These are phyloP conservation scores for Cercospora sp. DNA, from an alignment of 2,329 filamentous ascomycete genomes.

Conservation along the genomic window DNA sequence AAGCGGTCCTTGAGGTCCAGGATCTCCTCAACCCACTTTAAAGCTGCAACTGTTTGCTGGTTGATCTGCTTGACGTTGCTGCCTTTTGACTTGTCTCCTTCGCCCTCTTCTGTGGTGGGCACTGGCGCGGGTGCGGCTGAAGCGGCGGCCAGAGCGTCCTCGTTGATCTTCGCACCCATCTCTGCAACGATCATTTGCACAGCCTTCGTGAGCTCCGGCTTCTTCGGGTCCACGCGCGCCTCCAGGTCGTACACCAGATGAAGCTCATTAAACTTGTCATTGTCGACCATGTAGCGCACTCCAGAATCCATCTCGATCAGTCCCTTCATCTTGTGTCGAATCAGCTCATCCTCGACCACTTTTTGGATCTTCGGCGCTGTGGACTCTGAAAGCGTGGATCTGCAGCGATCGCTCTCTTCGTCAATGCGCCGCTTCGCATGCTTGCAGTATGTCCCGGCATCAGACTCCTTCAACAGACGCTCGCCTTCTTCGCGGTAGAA, in stretches of 20 bases:
- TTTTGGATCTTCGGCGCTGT: constrained; percentile 71
- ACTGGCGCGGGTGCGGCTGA: constrained; percentile 53
- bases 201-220: constrained; percentile 66
- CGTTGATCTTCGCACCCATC: constrained; percentile 81
- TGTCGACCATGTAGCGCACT: constrained; percentile 85
- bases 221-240: constrained; percentile 71
- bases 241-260: constrained; percentile 79
- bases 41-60: constrained; percentile 80
- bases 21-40: constrained; percentile 95
- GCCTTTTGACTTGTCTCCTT: constrained; percentile 50
- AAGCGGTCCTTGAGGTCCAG: constrained; percentile 85
- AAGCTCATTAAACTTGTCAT: constrained; percentile 77
- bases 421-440: constrained; percentile 71
- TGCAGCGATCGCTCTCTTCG: constrained; percentile 81
- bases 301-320: constrained; percentile 87
- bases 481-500: constrained; percentile 80
- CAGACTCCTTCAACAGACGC: constrained; percentile 70
- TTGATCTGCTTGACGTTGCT: constrained; percentile 57
- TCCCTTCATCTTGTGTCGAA: constrained; percentile 73
- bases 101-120: constrained; percentile 52
- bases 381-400: constrained; percentile 72
- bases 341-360: constrained; percentile 79
- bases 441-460: constrained; percentile 79
- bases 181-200: constrained; percentile 75
- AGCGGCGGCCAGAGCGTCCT: constrained; percentile 56